Evolutionary conservation across 1,284 basidiomycete genomes (phyloP), one percentile per base, ranked within the genome.

Genomic region (Fomitopsis betulina): DNA sequence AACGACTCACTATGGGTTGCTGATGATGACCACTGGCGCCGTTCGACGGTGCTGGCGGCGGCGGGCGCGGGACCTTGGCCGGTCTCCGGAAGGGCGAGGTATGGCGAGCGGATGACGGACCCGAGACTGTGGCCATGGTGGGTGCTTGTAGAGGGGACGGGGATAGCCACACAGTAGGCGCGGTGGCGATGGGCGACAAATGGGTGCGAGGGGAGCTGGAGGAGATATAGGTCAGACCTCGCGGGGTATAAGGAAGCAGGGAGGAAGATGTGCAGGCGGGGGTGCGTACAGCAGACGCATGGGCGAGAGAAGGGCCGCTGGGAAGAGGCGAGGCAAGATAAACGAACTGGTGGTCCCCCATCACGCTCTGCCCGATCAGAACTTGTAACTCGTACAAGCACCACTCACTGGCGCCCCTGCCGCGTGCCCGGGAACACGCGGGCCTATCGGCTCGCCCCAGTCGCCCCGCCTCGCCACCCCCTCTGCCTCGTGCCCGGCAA

Each of bases 101-200:
- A 53, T 72, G 72, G 56, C 71, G 67, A 23, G 70, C 57, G 37
- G 60, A 59, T 32, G 65, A 56, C 47, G 71, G 67, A 58, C 68
- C 70, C 17, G 66, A 62, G 39, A 70, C 67, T 38, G 73, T 57
- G 56, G 73, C 71, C 72, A 74, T 74, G 60, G 55, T 30, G 57
- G n/a, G 54, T 30, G 60, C 25, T 55, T 45, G 49, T 55, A 21
- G 55, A 53, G 47, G 57, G 58, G 54, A 38, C 35, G 21, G 35
- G 60, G 55, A 42, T 53, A 59, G 59, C 58, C 65, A 52, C 60
- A 43, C 27, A 17, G 45, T 6, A 32, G 21, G 47, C 54, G 40
- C 53, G 38, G 47, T 42, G 57, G 54, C 45, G 61, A 49, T 49
- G 53, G 43, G 35, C 55, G 50, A 49, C 45, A 30, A 39, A 38